Evolutionary conservation across 2,329 filamentous ascomycete species (phyloP).

Genomic region (Aspergillus eucalypticola): DNA sequence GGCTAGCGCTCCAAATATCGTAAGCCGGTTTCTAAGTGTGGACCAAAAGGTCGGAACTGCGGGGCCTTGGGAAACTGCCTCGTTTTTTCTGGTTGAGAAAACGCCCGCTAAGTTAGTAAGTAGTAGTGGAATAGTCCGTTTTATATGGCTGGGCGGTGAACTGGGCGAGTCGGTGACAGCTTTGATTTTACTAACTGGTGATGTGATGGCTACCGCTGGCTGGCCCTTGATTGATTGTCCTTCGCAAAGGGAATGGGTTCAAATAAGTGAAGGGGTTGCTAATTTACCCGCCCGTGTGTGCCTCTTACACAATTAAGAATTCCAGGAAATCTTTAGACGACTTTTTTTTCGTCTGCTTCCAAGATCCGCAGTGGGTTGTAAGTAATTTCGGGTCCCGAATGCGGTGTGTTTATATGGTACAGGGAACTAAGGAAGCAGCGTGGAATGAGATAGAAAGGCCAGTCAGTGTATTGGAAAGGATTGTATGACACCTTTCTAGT

Average conservation of each 20-base stretch:
- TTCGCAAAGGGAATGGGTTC: not conserved
- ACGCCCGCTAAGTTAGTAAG: too few species aligned
- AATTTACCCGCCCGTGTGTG: not conserved
- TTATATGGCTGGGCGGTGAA: not conserved
- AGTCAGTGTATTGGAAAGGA: not conserved
- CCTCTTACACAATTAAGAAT: not conserved
- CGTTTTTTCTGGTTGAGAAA: not conserved
- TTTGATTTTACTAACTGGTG: not conserved
- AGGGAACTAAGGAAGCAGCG: conserved; percentile 8
- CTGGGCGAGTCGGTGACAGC: not conserved
- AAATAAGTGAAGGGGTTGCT: not conserved
- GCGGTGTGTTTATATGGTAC: conserved; percentile 19
- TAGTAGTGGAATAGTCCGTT: not conserved
- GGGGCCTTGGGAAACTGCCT: conserved; percentile 14
- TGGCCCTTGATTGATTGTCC: too few species aligned
- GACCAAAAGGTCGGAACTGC: conserved; percentile 20
- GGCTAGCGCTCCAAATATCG: conserved; percentile 4
- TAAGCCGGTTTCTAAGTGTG: conserved; percentile 14
- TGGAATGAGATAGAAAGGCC: conserved; percentile 3
- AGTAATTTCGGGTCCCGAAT: conserved; percentile 20
- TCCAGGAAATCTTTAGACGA: not conserved
- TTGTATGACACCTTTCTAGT: not conserved
- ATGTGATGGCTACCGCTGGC: not conserved
- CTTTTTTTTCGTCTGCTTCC: not conserved
- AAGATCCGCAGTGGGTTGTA: conserved; percentile 28